Evolutionary conservation across 129 eudicot genomes (phyloP), one percentile per base, ranked within the genome.

Genomic region (Escallonia rubra): DNA sequence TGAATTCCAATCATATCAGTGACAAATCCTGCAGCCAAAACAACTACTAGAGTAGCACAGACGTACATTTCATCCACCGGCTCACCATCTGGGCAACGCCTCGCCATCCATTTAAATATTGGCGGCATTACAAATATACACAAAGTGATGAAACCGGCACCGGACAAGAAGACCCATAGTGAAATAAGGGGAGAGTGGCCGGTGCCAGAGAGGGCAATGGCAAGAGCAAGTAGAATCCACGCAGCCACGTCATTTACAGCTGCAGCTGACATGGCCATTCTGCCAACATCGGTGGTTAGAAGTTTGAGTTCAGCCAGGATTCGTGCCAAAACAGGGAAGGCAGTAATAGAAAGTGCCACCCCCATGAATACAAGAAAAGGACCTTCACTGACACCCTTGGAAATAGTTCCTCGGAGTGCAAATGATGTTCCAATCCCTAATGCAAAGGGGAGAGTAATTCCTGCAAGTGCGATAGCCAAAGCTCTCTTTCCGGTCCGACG

Each of bases 231-330:
- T 15, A 90, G 71, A 50, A 90, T 78, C 95, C 96, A 90, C 4
- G 96, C 95, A 10, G 89, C 95, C 54, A 90, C 69, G 55, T 90
- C 97, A 47, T 90, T 86, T 45, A 90, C 97, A 0, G 97, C 97
- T 0, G 91, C 97, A 38, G 97, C 91, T 54, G 97, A 90, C 97
- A 90, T 90, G 62, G 97, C 97, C 89, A 90, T 86, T 54, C 77
- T 71, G 8, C 97, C 97, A 6, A 87, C 84, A 38, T 90, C 95
- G 4, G 97, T 87, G n/a, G 97, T 86, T 10, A 90, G 40, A 61
- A 90, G 97, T 76, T 90, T 87, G 67, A 90, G 90, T 40, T 90
- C 97, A 2, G 95, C 95, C 52, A 90, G 76, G 12, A 90, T 90
- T 39, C 97, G 91, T 0, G 97, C 97, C 43, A 84, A 73, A 15